Evolutionary conservation across 768 basidiomycete species (phyloP).

Genomic region (Lactarius tabidus): DNA sequence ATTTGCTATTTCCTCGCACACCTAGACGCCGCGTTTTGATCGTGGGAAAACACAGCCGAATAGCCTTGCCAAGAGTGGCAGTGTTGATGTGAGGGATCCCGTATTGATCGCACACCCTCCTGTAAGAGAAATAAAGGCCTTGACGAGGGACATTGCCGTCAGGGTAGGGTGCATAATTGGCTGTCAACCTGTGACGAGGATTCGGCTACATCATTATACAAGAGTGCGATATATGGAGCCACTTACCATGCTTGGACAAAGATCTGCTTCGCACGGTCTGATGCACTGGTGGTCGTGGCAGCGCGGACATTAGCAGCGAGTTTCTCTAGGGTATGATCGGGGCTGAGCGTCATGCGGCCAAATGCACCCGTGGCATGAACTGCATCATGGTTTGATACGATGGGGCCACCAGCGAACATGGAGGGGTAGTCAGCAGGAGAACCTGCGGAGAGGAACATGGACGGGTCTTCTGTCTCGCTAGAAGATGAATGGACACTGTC

Average conservation of each 20-base stretch:
- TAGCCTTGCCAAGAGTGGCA: slow-evolving; percentile 92
- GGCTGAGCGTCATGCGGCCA: slow-evolving; percentile 69
- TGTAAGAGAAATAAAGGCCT: slow-evolving; percentile 91
- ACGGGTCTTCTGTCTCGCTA: slow-evolving; percentile 83
- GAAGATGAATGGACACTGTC: slow-evolving; percentile 86
- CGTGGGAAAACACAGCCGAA: slow-evolving; percentile 87
- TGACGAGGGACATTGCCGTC: slow-evolving; percentile 93
- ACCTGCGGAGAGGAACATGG: slow-evolving; percentile 62
- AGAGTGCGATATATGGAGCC: slow-evolving; percentile 4
- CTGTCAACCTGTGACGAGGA: slow-evolving; percentile 60
- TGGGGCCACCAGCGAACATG: slow-evolving; percentile 53
- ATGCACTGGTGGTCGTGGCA: slow-evolving; percentile 87
- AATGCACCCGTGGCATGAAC: slow-evolving; percentile 71
- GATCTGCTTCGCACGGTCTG: slow-evolving; percentile 87
- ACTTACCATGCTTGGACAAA: slow-evolving; percentile 89
- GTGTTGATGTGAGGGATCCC: slow-evolving; percentile 94
- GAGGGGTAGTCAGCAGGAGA: slow-evolving; percentile 61
- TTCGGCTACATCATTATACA: slow-evolving; percentile 19
- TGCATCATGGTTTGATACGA: slow-evolving; percentile 39
- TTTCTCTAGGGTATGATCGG: slow-evolving; percentile 80
- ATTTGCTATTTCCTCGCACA: slow-evolving; percentile 92
- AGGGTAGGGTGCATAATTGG: slow-evolving; percentile 86
- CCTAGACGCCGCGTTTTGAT: slow-evolving; percentile 94
- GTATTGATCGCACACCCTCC: slow-evolving; percentile 87
- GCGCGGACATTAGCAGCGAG: slow-evolving; percentile 82